Evolutionary conservation across 2,329 filamentous ascomycete genomes (phyloP), one percentile per base, ranked within the genome.

Genomic region (Colletotrichum tropicale): DNA sequence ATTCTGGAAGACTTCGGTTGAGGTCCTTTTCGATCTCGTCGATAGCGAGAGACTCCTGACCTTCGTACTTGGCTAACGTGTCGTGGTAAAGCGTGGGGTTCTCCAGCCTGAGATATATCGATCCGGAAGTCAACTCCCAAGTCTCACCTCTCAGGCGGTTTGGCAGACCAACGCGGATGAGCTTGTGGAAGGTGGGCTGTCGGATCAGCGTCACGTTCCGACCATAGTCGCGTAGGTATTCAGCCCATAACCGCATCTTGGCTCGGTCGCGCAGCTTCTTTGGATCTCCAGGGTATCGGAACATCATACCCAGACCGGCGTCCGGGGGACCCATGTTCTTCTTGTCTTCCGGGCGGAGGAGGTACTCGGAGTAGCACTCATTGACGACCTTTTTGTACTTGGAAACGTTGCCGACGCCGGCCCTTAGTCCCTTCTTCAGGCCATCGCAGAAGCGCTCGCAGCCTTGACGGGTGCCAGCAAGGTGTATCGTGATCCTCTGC

Each of bases 1-100:
- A 99, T 85, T 99, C 97, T 2, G 97, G 97, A 79, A 99, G 87
- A 88, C 96, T 98, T 79, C 97, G 93, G 84, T 99, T 99, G 66
- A 99, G 87, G 82, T 99, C 97, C 85, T 99, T 99, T 83, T 99
- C 97, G 78, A 99, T 99, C 88, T 99, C 97, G 83, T 99, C 97
- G 80, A 98, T 98, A 60, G 97, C 97, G 76, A 99, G 90, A 13
- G 96, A 98, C 79, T 98, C 95, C 81, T 94, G 91, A 9, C 97
- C 97, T 8, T 94, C 91, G 80, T 94, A 96, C 82, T 97, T 96
- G 67, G 91, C 88, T 60, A 99, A 87, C 0, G 96, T 98, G 74
- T 99, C 95, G 60, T 90, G 87, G 81, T 96, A 99, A 7, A 96
- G 87, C 13, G 92, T 94, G 2, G 97, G 97, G 74, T 94, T 95